phyloP scores from a whole-genome alignment of 2,329 filamentous ascomycete genomes.

The Blumeria hordei region DNA sequence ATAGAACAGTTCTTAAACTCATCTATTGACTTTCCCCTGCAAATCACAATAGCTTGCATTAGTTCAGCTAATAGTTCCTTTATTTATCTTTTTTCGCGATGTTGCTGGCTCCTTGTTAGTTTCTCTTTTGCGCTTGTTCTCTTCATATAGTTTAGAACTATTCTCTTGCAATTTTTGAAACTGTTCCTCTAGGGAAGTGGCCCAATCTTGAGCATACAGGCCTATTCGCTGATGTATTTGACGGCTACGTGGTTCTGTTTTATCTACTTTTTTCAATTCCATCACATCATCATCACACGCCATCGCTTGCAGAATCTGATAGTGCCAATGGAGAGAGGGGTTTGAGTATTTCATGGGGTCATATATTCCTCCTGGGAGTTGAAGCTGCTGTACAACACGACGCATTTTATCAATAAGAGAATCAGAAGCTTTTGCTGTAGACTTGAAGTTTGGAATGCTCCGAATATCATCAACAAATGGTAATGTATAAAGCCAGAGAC shows the following conservation, averaged over 20 bases:
- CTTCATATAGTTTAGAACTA: no score
- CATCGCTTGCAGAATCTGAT: slow-evolving; percentile 73
- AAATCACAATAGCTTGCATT: no score
- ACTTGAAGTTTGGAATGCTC: slow-evolving; percentile 37
- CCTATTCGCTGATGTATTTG: slow-evolving; percentile 71
- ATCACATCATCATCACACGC: slow-evolving; percentile 83
- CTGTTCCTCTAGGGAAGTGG: slow-evolving; percentile 35
- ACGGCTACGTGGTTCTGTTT: slow-evolving; percentile 60
- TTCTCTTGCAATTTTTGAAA: slow-evolving; percentile 3
- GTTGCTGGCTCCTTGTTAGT: no score
- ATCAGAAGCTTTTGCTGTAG: slow-evolving; percentile 35
- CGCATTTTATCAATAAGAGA: slow-evolving; percentile 62
- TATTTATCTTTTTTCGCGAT: no score
- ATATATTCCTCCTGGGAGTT: slow-evolving; percentile 67
- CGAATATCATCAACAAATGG: slow-evolving; percentile 80
- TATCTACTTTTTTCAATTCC: slow-evolving; percentile 36
- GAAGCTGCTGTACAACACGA: slow-evolving; percentile 44
- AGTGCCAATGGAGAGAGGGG: slow-evolving; percentile 87
- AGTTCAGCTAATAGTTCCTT: no score
- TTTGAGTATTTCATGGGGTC: slow-evolving; percentile 79
- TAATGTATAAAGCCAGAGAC: slow-evolving; percentile 70
- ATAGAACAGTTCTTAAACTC: no score
- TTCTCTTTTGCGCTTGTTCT: no score
- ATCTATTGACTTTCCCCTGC: no score
- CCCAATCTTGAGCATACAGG: slow-evolving; percentile 55